These are phyloP conservation scores for Trichoderma reesei DNA, from an alignment of 495 filamentous ascomycete genomes.

Conservation along the genomic window DNA sequence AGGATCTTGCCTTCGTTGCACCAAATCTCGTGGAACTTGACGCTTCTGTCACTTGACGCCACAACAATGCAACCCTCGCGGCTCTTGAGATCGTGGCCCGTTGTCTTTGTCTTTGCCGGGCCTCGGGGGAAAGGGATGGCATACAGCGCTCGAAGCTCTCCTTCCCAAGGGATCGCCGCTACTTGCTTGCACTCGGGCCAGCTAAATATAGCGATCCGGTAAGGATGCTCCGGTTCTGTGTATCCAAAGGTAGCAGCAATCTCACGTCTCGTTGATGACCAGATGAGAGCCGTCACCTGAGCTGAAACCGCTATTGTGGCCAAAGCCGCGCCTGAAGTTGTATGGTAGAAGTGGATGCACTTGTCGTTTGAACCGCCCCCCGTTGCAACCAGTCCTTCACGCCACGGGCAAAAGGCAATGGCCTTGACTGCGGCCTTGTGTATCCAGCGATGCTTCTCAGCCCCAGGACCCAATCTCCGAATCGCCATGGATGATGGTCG, in stretches of 20 bases:
- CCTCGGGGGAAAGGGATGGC: slow-evolving; percentile 60
- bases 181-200: slow-evolving; percentile 92
- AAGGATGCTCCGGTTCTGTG: slow-evolving; percentile 85
- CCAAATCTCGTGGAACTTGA: slow-evolving; percentile 98
- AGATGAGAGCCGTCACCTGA: slow-evolving; percentile 88
- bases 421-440: slow-evolving; percentile 92
- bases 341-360: slow-evolving; percentile 93
- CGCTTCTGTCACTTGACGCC: slow-evolving; percentile 84
- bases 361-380: slow-evolving; percentile 91
- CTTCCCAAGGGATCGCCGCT: slow-evolving; percentile 79
- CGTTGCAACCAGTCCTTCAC: slow-evolving; percentile 75
- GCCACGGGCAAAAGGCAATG: slow-evolving; percentile 96
- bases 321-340: slow-evolving; percentile 70
- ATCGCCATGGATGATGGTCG: background rate
- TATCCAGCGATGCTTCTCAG: slow-evolving; percentile 60
- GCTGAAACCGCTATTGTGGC: slow-evolving; percentile 88
- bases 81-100: slow-evolving; percentile 41
- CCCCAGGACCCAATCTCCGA: slow-evolving; percentile 25
- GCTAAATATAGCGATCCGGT: slow-evolving; percentile 85
- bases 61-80: slow-evolving; percentile 90
- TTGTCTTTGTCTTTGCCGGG: slow-evolving; percentile 24
- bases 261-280: slow-evolving; percentile 76
- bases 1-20: slow-evolving; percentile 49
- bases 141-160: slow-evolving; percentile 69
- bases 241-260: slow-evolving; percentile 93